Evolutionary conservation across 2,329 filamentous ascomycete genomes (phyloP), one percentile per base, ranked within the genome.

Genomic region (Didymella pomorum): DNA sequence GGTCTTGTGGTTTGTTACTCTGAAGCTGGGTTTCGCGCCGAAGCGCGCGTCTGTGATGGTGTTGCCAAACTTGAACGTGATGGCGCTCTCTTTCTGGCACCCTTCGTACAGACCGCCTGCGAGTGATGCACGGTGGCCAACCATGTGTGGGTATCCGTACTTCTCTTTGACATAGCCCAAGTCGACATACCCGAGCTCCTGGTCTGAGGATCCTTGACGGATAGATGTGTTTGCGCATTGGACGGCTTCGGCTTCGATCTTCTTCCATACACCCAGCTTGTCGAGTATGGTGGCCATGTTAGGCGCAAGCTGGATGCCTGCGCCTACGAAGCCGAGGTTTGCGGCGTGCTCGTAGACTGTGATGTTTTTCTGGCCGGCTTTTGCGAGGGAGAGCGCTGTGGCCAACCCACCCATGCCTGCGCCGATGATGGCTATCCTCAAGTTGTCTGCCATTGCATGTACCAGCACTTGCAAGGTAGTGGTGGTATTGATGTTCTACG

Each of bases 291-390:
- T 85, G 3, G 88, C 87, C 84, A 94, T 90, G 65, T 95, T 96
- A 0, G 91, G 91, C 0, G 91, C 90, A 57, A 94, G 82, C 73
- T 96, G 92, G 64, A 95, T 94, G 5, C 92, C 92, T 1, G 92
- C 92, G 23, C 92, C 92, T 1, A 94, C 90, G 68, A 94, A 94
- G 5, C 91, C 91, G 4, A 94, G 82, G 64, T 87, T 85, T 4
- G 88, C 85, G 0, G 90, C 90, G 33, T 83, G 85, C 73, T 94
- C 91, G 73, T 87, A 94, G 49, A 94, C 86, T 53, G 89, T 82
- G 69, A 94, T 88, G 56, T 89, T 80, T 63, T 82, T 85, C 77
- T 94, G 93, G 8, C 91, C 91, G 67, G 88, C 87, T 77, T 89
- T 89, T 39, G 91, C 90, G 33, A 94, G 83, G 12, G 90, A 86